A percentile compares a stretch with the other conserved stretches of the same genome.
These are phyloP conservation scores for barley (Hordeum vulgare) DNA, from an alignment of 176 grass and related monocot genomes.

Conservation along the genomic window DNA sequence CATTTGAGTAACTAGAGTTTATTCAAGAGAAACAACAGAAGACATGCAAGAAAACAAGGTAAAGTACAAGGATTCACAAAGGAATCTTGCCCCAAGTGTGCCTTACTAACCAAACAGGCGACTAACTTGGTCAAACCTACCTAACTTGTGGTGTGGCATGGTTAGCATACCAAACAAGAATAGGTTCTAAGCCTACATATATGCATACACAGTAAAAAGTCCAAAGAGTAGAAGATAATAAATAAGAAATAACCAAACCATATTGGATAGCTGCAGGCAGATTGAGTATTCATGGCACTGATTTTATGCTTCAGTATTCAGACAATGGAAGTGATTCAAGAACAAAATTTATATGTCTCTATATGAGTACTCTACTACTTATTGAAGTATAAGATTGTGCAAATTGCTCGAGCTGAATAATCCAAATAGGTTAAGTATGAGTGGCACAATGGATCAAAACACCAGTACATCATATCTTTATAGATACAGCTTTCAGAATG, in stretches of 20 bases:
- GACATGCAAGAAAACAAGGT: neutral
- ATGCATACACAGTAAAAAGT: neutral
- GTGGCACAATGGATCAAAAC: neutral
- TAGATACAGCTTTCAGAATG: neutral
- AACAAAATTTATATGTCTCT: neutral
- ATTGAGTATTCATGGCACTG: slow-evolving; percentile 6
- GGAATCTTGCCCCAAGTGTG: neutral
- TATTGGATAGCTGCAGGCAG: neutral
- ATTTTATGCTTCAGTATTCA: neutral
- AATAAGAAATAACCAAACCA: slow-evolving; percentile 1
- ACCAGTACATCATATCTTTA: neutral
- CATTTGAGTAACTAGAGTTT: neutral
- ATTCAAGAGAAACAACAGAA: slow-evolving; percentile 15
- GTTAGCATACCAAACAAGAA: too few species aligned
- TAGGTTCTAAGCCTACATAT: neutral
- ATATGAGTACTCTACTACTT: neutral
- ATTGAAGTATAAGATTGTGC: slow-evolving; percentile 16
- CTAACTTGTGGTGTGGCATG: too few species aligned
- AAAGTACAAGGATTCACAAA: neutral
- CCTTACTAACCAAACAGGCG: neutral
- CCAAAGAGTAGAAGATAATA: neutral
- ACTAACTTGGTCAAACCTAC: too few species aligned
- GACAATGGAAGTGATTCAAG: slow-evolving; percentile 8
- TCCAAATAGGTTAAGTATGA: slow-evolving; percentile 4
- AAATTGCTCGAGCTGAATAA: slow-evolving; percentile 16